Percentiles rank a stretch among this genome's conserved stretches.
phyloP scores from a whole-genome alignment of 192 early-diverging fungal species.

The Ambispora gerdemannii region DNA sequence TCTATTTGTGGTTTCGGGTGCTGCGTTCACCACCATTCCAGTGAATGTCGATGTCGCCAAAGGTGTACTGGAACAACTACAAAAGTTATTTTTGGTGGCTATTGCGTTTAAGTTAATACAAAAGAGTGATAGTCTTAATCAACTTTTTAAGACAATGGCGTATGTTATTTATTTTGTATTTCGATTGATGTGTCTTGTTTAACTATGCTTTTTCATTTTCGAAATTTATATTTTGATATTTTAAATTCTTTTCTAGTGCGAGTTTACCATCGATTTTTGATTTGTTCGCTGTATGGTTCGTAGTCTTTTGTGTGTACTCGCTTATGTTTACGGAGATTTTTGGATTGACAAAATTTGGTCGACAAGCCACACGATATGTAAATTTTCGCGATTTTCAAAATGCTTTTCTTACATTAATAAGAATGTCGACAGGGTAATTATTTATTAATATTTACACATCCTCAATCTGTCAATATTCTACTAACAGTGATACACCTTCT shows the following conservation, averaged over 20 bases:
- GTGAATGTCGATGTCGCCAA: conserved; percentile 21
- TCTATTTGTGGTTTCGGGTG: conserved; percentile 57
- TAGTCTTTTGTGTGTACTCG: conserved; percentile 51
- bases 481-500: too few relatives aligned
- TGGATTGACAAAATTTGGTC: conserved; percentile 55
- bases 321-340: conserved; percentile 65
- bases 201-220: background rate
- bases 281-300: conserved; percentile 58
- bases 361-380: conserved; percentile 43
- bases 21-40: conserved; percentile 35
- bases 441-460: conserved; percentile 5
- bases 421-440: conserved; percentile 57
- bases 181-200: background rate
- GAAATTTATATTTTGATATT: background rate
- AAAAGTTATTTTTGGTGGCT: conserved; percentile 56
- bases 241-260: conserved; percentile 31
- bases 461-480: background rate
- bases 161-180: conserved; percentile 31
- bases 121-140: conserved; percentile 54
- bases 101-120: conserved; percentile 58
- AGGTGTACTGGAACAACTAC: conserved; percentile 43
- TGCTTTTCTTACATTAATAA: conserved; percentile 47
- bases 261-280: conserved; percentile 49
- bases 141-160: conserved; percentile 60
- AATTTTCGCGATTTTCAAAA: conserved; percentile 50